Conservation (phyloP, 768 basidiomycete species). For the Rhizopogon vinicolor region DNA sequence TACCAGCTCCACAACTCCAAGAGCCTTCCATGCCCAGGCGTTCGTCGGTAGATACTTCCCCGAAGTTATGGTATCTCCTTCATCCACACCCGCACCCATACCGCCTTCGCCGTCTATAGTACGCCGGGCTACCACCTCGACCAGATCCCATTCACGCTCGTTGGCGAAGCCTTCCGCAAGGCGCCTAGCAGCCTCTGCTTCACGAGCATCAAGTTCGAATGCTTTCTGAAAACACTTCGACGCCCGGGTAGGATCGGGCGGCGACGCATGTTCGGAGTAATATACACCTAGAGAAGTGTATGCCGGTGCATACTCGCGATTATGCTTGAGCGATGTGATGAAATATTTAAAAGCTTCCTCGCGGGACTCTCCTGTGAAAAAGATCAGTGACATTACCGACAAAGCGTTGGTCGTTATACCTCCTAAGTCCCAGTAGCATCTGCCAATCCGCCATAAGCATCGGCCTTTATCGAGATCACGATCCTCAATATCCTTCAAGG, state of each 20-base stretch:
- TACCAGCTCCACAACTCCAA: slow-evolving; percentile 89
- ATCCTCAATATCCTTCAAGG: slow-evolving; percentile 41
- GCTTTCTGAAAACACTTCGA: slow-evolving; percentile 98
- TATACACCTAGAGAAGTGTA: slow-evolving; percentile 93
- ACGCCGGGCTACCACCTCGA: slow-evolving; percentile 88
- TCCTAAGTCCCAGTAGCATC: slow-evolving; percentile 65
- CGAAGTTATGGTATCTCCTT: slow-evolving; percentile 33
- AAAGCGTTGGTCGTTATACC: slow-evolving; percentile 34
- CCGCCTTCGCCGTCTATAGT: slow-evolving; percentile 94
- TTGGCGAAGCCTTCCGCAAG: slow-evolving; percentile 90
- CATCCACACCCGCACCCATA: slow-evolving; percentile 50
- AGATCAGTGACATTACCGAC: neutral
- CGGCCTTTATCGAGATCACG: slow-evolving; percentile 62
- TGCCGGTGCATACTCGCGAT: slow-evolving; percentile 77
- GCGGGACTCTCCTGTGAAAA: slow-evolving; percentile 36
- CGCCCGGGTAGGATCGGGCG: slow-evolving; percentile 79
- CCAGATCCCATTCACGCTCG: slow-evolving; percentile 92
- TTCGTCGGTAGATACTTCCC: slow-evolving; percentile 67
- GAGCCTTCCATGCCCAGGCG: slow-evolving; percentile 97
- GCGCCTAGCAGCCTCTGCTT: slow-evolving; percentile 77
- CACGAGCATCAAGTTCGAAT: slow-evolving; percentile 90
- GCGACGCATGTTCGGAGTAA: slow-evolving; percentile 66
- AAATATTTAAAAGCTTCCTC: slow-evolving; percentile 76
- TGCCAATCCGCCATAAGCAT: slow-evolving; percentile 83
- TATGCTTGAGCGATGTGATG: slow-evolving; percentile 73